Percentiles rank a stretch among this genome's conserved stretches.
Conservation (phyloP, 805 yeast genomes). For the Yamadazyma nakazawae region DNA sequence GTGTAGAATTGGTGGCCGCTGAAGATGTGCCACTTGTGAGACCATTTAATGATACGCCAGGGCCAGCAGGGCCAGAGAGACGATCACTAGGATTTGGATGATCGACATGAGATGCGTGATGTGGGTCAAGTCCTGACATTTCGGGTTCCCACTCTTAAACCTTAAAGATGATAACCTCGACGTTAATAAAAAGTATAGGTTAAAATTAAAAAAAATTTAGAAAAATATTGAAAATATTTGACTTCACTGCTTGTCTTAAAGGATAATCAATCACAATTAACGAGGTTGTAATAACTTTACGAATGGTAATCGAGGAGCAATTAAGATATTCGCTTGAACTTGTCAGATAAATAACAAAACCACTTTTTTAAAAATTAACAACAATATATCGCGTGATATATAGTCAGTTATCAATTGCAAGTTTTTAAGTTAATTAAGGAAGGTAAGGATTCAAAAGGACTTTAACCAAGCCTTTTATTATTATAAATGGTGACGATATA, state of each 20-base stretch:
- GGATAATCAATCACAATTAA: neutral
- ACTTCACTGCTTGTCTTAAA: neutral
- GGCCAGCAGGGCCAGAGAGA: neutral
- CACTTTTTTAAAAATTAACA: neutral
- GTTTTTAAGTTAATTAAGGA: neutral
- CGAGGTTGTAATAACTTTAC: neutral
- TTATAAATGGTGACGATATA: neutral
- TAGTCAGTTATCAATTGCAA: neutral
- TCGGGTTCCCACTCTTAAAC: neutral
- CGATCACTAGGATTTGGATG: neutral
- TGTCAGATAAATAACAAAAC: neutral
- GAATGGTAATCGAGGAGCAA: neutral
- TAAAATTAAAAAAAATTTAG: too few species aligned
- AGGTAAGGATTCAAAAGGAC: neutral
- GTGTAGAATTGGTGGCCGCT: neutral
- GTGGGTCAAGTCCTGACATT: conserved; percentile 6
- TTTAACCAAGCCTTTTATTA: neutral
- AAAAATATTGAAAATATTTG: too few species aligned
- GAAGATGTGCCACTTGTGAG: neutral
- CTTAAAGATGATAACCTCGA: neutral
- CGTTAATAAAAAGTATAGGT: neutral
- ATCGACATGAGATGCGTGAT: neutral
- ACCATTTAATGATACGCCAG: neutral
- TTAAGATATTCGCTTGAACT: neutral
- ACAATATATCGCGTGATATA: neutral